A percentile compares a stretch with the other conserved stretches of the same genome.
These are phyloP conservation scores for Sphagnum contortum DNA, from an alignment of 225 moss, liverwort and hornwort genomes.

Conservation along the genomic window DNA sequence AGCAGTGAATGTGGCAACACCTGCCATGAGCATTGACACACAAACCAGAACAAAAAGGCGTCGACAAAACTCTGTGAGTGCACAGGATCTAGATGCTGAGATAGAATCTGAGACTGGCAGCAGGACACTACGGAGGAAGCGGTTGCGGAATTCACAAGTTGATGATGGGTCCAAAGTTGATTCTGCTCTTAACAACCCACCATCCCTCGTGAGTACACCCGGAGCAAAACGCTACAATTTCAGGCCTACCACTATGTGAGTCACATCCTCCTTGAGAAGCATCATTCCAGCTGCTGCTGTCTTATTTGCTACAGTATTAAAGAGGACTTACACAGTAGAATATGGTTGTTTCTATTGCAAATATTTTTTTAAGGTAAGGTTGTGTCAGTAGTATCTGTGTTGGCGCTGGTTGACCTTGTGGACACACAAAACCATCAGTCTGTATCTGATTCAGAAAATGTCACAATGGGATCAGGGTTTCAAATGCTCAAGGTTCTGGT, in stretches of 20 bases:
- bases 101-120: conserved; percentile 38
- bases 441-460: too few species aligned
- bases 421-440: too few species aligned
- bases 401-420: not conserved
- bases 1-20: conserved; percentile 13
- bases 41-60: conserved; percentile 28
- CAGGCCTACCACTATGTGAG: conserved; percentile 90
- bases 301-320: not conserved
- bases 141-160: conserved; percentile 66
- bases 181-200: conserved; percentile 42
- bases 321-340: too few species aligned
- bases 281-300: not conserved
- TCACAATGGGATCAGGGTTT: too few species aligned
- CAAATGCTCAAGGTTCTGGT: not conserved
- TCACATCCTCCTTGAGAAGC: not conserved
- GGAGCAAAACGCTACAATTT: conserved; percentile 84
- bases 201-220: conserved; percentile 50
- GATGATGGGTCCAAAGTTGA: conserved; percentile 59
- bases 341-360: too few species aligned
- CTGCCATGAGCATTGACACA: conserved; percentile 28
- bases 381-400: too few species aligned
- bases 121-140: conserved; percentile 56
- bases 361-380: too few species aligned
- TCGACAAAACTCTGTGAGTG: conserved; percentile 22
- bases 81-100: conserved; percentile 33